A percentile compares a stretch with the other conserved stretches of the same genome.
These are phyloP conservation scores for Monilinia polystroma DNA, from an alignment of 2,329 filamentous ascomycete species.

Conservation along the genomic window DNA sequence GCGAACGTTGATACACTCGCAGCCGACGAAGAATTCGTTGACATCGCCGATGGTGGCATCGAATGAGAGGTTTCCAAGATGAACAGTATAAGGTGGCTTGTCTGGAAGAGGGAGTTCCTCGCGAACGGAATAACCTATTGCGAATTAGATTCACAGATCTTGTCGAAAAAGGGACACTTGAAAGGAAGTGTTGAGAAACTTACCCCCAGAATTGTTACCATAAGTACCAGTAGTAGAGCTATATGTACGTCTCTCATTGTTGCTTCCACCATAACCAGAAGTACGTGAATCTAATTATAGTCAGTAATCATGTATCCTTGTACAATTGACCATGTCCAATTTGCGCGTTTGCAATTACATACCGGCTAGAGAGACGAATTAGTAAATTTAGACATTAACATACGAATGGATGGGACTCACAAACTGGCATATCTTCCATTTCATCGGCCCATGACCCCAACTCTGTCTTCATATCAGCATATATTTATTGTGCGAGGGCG, in stretches of 20 bases:
- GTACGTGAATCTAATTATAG: slow-evolving; percentile 39
- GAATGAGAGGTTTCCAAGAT: slow-evolving; percentile 95
- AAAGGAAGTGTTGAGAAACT: slow-evolving; percentile 21
- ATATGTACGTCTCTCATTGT: slow-evolving; percentile 39
- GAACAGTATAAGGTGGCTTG: slow-evolving; percentile 91
- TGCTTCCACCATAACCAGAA: slow-evolving; percentile 34
- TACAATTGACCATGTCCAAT: slow-evolving; percentile 13
- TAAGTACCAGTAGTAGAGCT: slow-evolving; percentile 39
- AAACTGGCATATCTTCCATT: slow-evolving; percentile 71
- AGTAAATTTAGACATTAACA: slow-evolving; percentile 28
- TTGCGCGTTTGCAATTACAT: slow-evolving; percentile 29
- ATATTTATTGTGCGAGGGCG: slow-evolving; percentile 44
- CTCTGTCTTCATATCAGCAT: slow-evolving; percentile 47
- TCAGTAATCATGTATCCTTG: slow-evolving; percentile 25
- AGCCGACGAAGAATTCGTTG: slow-evolving; percentile 79
- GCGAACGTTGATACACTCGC: slow-evolving; percentile 84
- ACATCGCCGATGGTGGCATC: slow-evolving; percentile 84
- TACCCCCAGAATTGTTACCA: slow-evolving; percentile 38
- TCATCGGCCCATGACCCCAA: slow-evolving; percentile 98
- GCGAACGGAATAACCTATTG: slow-evolving; percentile 59
- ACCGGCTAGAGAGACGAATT: slow-evolving; percentile 38
- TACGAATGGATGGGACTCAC: slow-evolving; percentile 34
- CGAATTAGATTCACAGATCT: slow-evolving; percentile 26
- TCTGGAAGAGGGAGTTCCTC: slow-evolving; percentile 84
- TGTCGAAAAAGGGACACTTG: not conserved